Base-by-base conservation (phyloP, 768 basidiomycete genomes). In the Tephrocybe rancida region DNA sequence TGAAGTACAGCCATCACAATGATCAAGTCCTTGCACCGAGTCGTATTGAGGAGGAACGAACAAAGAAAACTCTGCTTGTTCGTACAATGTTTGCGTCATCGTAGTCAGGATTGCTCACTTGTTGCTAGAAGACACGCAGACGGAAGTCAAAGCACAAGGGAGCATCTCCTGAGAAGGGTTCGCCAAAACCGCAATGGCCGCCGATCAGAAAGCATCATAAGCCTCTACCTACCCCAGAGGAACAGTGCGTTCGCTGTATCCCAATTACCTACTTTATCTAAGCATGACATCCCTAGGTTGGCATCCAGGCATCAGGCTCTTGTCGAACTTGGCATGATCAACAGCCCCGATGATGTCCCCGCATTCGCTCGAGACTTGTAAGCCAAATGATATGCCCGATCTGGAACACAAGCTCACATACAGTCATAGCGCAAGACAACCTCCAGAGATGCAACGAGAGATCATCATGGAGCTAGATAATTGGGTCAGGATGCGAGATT, bases 1-100 rank as follows among this genome's bases (percentile, higher is more conserved):
- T 90, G 3, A 78, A 75, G 46, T 93, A 92, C 57, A 87, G 81
- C 27, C 91, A 92, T 61, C 77, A 79, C 21, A 92, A 93, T 56
- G 86, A 89, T 48, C 80, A 86, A 18, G 73, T 92, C 13, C 73
- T 93, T 13, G 73, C 76, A 7, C 81, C 86, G 3, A 92, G 84
- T 62, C 77, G 76, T 8, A 83, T 92, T 24, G 88, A 90, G 61
- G 83, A 84, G 48, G 80, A 84, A 59, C 78, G 83, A 39, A 78
- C 84, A 3, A 79, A 76, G 54, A 77, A 75, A 19, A 78, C 79
- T 14, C 66, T 85, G 25, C 68, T 79, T 68, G 86, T 85, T 54
- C 10, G 67, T 58, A 16, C 41, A 44, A 8, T 19, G 30, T 43
- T 34, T 24, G 26, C 30, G 2, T 45, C n/a, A 26, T 24, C 29